Evolutionary conservation across 768 basidiomycete genomes (phyloP), one percentile per base, ranked within the genome.

Genomic region (Lactarius pseudohatsudake): DNA sequence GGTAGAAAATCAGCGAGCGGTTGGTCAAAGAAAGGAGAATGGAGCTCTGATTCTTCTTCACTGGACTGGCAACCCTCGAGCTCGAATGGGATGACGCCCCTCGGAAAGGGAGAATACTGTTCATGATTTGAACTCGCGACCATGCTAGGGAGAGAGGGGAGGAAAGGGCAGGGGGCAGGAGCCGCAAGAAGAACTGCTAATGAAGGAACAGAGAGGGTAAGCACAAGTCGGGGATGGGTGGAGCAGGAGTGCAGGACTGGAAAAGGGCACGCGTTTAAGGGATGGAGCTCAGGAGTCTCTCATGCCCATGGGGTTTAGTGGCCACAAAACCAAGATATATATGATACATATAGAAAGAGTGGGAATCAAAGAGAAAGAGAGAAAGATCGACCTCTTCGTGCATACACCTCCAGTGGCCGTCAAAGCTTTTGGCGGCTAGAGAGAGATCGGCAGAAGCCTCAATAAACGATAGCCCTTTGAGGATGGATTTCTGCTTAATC

Each of bases 11-110:
- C 72, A 72, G 76, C 77, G 74, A 80, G 79, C 73, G 80, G 78
- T 72, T 79, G 78, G 78, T 86, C 83, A 77, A 88, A 87, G 61
- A 86, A 82, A 70, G 90, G 89, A 2, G 90, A 90, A 72, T 89
- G 88, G 28, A 91, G 77, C 67, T 87, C 89, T 61, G 89, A 90
- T 73, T 87, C 85, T 72, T 90, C 89, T 74, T 90, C 89, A 75
- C 86, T 88, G 28, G 87, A 89, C 77, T 86, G 87, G 54, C 83
- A 82, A 45, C 86, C 84, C 72, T 90, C 88, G 74, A 50, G 34
- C 50, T 89, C 89, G 65, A 80, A 76, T 67, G 81, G 78, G 75
- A 83, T 80, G 65, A 73, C 15, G 26, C 26, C 69, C 64, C 79
- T 77, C 58, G 82, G 82, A 76, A 85, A 86, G 20, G 85, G 82